Conservation (phyloP, 2,329 filamentous ascomycete genomes). For the Fusarium sp. region DNA sequence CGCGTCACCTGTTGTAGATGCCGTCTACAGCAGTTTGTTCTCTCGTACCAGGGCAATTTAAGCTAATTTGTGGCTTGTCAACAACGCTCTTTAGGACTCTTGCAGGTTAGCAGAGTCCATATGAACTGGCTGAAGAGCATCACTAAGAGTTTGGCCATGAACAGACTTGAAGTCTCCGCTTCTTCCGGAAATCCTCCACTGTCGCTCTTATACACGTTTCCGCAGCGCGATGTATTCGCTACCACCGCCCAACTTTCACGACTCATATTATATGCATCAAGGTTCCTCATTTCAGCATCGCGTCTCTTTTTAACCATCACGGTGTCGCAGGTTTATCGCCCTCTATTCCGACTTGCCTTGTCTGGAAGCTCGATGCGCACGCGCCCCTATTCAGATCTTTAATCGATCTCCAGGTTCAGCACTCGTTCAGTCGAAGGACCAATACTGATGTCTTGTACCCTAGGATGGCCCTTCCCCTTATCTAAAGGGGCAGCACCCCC, state of each 20-base stretch:
- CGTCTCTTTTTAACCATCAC: conserved; percentile 43
- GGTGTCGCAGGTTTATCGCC: conserved; percentile 44
- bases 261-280: conserved; percentile 36
- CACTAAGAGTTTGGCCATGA: conserved; percentile 46
- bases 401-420: conserved; percentile 45
- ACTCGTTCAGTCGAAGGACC: conserved; percentile 43
- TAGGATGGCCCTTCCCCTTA: conserved; percentile 44
- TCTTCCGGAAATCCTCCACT: conserved; percentile 22
- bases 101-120: conserved; percentile 51
- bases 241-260: conserved; percentile 15
- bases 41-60: conserved; percentile 85
- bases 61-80: conserved; percentile 65
- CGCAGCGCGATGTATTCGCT: conserved; percentile 17
- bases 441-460: conserved; percentile 47
- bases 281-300: conserved; percentile 31
- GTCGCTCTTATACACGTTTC: conserved; percentile 8
- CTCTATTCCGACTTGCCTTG: conserved; percentile 23
- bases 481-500: conserved; percentile 34
- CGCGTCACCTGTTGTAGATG: conserved; percentile 95
- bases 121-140: conserved; percentile 40
- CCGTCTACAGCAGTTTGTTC: conserved; percentile 98
- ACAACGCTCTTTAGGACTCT: conserved; percentile 61
- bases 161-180: conserved; percentile 46
- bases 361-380: conserved; percentile 24
- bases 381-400: conserved; percentile 25